Base-by-base conservation (phyloP, 805 yeast species). In the Scheffersomyces ergatensis region DNA sequence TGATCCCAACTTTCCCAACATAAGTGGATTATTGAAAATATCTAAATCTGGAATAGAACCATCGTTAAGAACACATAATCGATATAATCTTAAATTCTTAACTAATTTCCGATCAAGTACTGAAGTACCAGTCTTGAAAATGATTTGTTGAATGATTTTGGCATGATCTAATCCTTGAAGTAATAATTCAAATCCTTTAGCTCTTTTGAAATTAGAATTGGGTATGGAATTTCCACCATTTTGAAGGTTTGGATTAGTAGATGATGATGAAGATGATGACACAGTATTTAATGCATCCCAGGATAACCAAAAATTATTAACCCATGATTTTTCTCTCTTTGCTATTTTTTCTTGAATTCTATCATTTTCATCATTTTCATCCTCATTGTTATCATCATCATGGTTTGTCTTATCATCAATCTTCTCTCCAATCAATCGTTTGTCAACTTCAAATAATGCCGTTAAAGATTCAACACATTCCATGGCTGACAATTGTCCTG, bases 401-500 rank as follows among this genome's bases (percentile, higher is more conserved):
- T 39, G 33, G 2, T 44, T 46, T 4, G 57, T 44, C 12, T 50
- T 47, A n/a, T 54, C 44, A 37, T 53, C 46, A 27, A 48, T 49
- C 12, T 45, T 47, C 14, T 46, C 54, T 12, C 41, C 36, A 20
- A 54, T 14, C 11, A 54, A 35, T 33, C 58, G 36, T 24, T 54
- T 74, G 43, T 83, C 86, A 39, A 73, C 77, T 55, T 93, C 97
- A 18, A 93, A 65, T 39, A 92, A 60, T 2, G 98, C 97, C 3
- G 89, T 78, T 7, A 93, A 65, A 0, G 96, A 78, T 55, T 93
- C 97, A 3, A 87, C 96, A 55, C 85, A 89, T 59, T 93, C 99
- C 62, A 89, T 86, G 0, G 98, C 98, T 29, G 95, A 81, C 13
- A 92, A 70, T 12, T 85, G 79, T 1, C 97, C 97, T 45, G 85